phyloP scores from a whole-genome alignment of 2,329 filamentous ascomycete species.

The Aspergillus transmontanensis region DNA sequence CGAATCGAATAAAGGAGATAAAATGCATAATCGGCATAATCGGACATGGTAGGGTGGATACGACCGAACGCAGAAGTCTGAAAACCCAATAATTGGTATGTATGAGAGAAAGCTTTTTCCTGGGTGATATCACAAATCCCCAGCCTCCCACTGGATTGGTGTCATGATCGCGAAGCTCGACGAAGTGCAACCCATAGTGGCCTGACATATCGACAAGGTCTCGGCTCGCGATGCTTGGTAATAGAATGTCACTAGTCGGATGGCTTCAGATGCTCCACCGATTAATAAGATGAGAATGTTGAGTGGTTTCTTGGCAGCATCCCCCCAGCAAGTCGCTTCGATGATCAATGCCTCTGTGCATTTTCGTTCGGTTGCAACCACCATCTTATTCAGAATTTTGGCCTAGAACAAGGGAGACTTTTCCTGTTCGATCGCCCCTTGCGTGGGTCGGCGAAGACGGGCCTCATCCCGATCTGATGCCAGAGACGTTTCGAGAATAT shows the following conservation, averaged over 20 bases:
- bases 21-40: not conserved
- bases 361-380: not conserved
- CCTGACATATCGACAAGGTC: not conserved
- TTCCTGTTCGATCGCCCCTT: not conserved
- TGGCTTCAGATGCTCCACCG: not conserved
- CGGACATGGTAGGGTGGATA: not conserved
- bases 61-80: not conserved
- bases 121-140: not conserved
- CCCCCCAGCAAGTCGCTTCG: not conserved
- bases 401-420: not conserved
- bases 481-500: constrained; percentile 1
- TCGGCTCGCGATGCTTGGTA: constrained; percentile 3
- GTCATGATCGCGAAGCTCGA: not conserved
- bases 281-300: constrained; percentile 1
- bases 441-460: not conserved
- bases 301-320: constrained; percentile 2
- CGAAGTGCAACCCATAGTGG: not conserved
- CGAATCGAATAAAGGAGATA: not conserved
- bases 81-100: not conserved
- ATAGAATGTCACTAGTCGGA: not conserved
- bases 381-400: not conserved
- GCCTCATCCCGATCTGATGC: not conserved
- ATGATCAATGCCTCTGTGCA: constrained; percentile 1
- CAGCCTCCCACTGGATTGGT: not conserved
- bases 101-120: not conserved